A percentile compares a stretch with the other conserved stretches of the same genome.
Evolutionary conservation across 1,139 yeast species (phyloP).

Genomic region (Candida buenavistaensis): DNA sequence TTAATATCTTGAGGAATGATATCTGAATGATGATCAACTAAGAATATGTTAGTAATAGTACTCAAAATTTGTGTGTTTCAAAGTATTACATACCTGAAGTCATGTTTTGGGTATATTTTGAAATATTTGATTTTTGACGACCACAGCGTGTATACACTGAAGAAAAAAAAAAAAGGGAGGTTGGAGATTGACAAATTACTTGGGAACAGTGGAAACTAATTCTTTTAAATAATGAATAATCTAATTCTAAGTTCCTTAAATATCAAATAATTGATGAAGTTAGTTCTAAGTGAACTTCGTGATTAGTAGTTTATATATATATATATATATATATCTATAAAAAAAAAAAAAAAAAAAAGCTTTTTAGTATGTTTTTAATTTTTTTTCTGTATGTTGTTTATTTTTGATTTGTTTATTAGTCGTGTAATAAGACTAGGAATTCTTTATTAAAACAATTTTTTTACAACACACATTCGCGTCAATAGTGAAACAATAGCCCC

Average conservation of each 20-base stretch:
- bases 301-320: no score
- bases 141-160: background rate
- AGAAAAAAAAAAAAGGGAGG: background rate
- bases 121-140: slow-evolving; percentile 4
- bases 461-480: background rate
- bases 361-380: background rate
- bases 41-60: slow-evolving; percentile 4
- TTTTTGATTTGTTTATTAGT: background rate
- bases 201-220: background rate
- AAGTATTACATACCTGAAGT: slow-evolving; percentile 13
- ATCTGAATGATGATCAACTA: slow-evolving; percentile 9
- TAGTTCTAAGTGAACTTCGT: no score
- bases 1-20: slow-evolving; percentile 38
- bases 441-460: slow-evolving; percentile 1
- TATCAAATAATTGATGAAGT: no score
- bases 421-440: background rate
- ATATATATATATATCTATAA: background rate
- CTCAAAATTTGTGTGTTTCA: no score
- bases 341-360: background rate
- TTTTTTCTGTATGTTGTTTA: background rate
- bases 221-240: background rate
- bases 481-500: no score
- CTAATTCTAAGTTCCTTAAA: no score
- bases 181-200: background rate
- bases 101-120: slow-evolving; percentile 6